Base-by-base conservation (phyloP, 208 protist species). In the Herpetomonas samuelpessoai region DNA sequence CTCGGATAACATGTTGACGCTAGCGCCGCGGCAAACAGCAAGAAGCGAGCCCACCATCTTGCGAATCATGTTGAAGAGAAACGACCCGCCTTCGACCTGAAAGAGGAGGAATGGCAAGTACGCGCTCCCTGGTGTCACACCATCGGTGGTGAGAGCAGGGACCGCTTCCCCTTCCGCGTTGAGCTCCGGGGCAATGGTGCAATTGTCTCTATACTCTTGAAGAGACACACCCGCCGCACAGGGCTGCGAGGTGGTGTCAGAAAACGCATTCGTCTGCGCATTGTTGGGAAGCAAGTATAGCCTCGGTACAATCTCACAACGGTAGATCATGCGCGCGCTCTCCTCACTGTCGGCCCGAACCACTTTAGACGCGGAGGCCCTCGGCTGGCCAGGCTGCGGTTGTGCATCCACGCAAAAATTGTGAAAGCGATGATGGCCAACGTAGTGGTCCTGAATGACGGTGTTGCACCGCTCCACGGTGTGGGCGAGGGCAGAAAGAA, bases 41-140 rank as follows among this genome's bases (percentile, higher is more conserved):
- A 94, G 29, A n/a, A 84, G 18, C 21, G 79, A 68, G 1, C 88
- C 88, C 0, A 94, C 78, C 19, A 94, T 75, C 52, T 94, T 94
- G 51, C 88, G 79, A 58, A 95, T 95, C 88, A 95, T 95, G 48
- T 95, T 95, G 46, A 92, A 86, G 10, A 95, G 70, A 62, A 95
- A 95, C 7, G 85, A 92, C 9, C 68, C 75, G 3, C 88, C 88
- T 45, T 95, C 88, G 41, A 95, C 84, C 49, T 95, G 88, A 31
- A 95, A 88, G 16, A 92, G 50, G 1, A 91, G 38, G 61, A 87
- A 95, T 1, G 88, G 88, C 35, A 89, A 45, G 14, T 62, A 48
- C 30, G 54, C 18, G 18, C 48, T 22, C 1, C 46, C 22, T 35
- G 55, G 45, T 18, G 49, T 52, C 1, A 66, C 45, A 3, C 19